These are phyloP conservation scores for Trypanosoma platydactyli DNA, from an alignment of 208 protist species.

Conservation along the genomic window DNA sequence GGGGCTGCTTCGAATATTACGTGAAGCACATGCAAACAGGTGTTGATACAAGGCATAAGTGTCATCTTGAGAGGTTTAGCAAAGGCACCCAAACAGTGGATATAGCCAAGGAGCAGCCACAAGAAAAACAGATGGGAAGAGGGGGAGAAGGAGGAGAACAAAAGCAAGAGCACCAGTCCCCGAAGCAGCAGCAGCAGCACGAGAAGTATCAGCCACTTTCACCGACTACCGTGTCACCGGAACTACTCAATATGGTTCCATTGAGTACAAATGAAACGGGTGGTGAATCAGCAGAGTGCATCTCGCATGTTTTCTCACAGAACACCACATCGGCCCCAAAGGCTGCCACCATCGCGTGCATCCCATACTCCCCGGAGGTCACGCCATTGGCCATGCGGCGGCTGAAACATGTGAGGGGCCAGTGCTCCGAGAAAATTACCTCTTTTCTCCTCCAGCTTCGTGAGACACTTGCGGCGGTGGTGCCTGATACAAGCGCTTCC, in stretches of 20 bases:
- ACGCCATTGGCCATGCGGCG: constrained; percentile 40
- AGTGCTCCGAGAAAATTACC: constrained; percentile 45
- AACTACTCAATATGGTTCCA: neutral
- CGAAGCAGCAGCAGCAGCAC: neutral
- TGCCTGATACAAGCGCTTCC: neutral
- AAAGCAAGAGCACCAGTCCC: neutral
- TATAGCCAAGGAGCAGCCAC: neutral
- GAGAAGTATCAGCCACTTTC: neutral
- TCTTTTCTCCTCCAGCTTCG: constrained; percentile 25
- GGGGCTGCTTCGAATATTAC: constrained; percentile 18
- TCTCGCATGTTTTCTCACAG: neutral
- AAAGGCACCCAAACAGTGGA: constrained; percentile 13
- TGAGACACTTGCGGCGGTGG: neutral
- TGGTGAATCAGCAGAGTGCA: neutral
- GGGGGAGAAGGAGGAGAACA: neutral
- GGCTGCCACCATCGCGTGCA: constrained; percentile 19
- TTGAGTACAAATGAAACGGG: neutral
- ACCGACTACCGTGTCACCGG: neutral
- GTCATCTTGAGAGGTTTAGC: neutral
- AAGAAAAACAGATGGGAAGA: neutral
- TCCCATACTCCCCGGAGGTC: constrained; percentile 42
- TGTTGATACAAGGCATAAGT: neutral
- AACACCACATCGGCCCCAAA: neutral
- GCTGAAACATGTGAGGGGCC: constrained; percentile 32
- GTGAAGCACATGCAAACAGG: neutral